Conservation (phyloP, 129 eudicot genomes). For the Centella asiatica region DNA sequence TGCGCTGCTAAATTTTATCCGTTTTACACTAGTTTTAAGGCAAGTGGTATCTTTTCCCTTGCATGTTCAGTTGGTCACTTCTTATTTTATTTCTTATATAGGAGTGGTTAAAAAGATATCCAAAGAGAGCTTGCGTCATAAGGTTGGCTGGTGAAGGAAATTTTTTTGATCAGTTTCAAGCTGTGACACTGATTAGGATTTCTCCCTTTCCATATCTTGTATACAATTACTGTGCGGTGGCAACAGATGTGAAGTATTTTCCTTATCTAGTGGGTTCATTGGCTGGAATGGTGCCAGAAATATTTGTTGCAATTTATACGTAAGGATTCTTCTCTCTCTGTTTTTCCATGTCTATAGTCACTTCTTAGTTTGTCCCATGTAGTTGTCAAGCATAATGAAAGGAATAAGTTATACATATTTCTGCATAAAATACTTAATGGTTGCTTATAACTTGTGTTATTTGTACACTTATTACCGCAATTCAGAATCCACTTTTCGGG, state of each 20-base stretch:
- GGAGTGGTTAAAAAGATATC: constrained; percentile 75
- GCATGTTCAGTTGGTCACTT: background rate
- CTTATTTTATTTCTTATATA: constrained; percentile 11
- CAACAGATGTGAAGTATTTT: constrained; percentile 75
- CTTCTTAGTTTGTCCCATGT: background rate
- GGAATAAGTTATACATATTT: too few relatives aligned
- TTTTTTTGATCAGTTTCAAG: constrained; percentile 62
- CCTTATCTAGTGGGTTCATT: constrained; percentile 77
- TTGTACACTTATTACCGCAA: background rate
- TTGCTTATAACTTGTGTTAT: constrained; percentile 2
- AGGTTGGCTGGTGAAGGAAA: constrained; percentile 89
- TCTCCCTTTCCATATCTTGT: constrained; percentile 86
- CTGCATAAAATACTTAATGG: background rate
- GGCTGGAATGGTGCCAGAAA: constrained; percentile 85
- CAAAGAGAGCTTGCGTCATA: constrained; percentile 77
- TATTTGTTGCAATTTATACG: constrained; percentile 87
- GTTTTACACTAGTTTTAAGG: background rate
- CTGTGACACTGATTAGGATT: constrained; percentile 69
- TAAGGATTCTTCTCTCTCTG: constrained; percentile 25
- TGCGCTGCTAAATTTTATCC: background rate
- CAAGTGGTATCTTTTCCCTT: background rate
- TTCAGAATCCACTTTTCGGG: background rate
- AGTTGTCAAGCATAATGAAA: background rate
- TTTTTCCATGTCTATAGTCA: background rate
- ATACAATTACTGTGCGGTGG: constrained; percentile 81